Percentiles rank a stretch among this genome's conserved stretches.
Evolutionary conservation across 2,329 filamentous ascomycete genomes (phyloP).

Genomic region (Tolypocladium endophyticum): DNA sequence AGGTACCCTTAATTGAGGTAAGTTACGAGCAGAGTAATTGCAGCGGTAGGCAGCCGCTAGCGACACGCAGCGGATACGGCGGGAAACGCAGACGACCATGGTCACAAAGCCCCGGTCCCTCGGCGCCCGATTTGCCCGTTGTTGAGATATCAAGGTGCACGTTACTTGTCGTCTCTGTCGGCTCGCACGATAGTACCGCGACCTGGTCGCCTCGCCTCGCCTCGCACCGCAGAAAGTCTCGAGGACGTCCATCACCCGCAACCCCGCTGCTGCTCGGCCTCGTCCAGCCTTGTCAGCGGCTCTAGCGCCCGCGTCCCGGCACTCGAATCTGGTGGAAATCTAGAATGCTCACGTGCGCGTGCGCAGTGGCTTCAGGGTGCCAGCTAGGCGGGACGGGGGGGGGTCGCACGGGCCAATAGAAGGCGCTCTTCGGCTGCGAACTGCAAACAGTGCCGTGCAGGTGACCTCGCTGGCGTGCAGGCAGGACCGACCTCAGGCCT

Average conservation of each 20-base stretch:
- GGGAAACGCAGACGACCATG: background rate
- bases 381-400: conserved; percentile 5
- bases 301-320: background rate
- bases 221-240: no score
- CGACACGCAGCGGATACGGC: background rate
- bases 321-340: background rate
- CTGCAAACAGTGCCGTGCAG: conserved; percentile 11
- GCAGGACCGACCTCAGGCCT: background rate
- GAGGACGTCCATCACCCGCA: no score
- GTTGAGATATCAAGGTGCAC: no score
- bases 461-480: conserved; percentile 9
- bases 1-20: no score
- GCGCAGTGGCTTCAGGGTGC: conserved; percentile 3
- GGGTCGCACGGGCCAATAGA: conserved; percentile 5
- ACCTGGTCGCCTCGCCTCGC: no score
- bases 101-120: no score
- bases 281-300: background rate
- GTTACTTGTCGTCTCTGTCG: no score
- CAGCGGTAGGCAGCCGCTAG: background rate
- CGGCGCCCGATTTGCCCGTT: no score
- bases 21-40: no score
- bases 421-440: background rate
- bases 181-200: no score
- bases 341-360: conserved; percentile 7
- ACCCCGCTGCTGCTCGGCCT: background rate